A percentile compares a stretch with the other conserved stretches of the same genome.
Evolutionary conservation across 2,329 filamentous ascomycete genomes (phyloP).

Genomic region (Basipetospora chlamydospora): DNA sequence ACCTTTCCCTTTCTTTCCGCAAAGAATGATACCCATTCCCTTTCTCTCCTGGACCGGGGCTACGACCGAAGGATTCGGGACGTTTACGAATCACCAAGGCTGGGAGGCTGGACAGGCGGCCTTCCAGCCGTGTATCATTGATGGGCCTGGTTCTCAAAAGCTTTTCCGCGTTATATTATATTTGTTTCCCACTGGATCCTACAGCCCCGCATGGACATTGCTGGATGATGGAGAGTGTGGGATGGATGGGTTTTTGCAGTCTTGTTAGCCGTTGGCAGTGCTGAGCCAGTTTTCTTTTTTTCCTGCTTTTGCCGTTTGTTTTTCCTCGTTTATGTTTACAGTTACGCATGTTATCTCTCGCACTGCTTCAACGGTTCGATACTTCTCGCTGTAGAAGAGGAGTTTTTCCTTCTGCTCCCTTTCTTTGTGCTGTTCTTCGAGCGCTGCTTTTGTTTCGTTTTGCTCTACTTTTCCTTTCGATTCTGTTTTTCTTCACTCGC

Average conservation of each 20-base stretch:
- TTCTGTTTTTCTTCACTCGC: background rate
- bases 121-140: background rate
- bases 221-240: too few relatives aligned
- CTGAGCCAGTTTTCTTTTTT: background rate
- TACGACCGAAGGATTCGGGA: slow-evolving; percentile 2
- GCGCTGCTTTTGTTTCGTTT: background rate
- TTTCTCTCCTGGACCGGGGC: slow-evolving; percentile 2
- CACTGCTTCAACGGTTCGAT: background rate
- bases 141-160: slow-evolving; percentile 4
- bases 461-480: background rate
- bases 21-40: slow-evolving; percentile 1
- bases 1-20: background rate
- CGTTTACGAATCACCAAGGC: background rate
- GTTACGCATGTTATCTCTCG: too few relatives aligned
- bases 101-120: too few relatives aligned
- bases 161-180: background rate
- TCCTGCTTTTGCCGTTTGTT: background rate
- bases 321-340: too few relatives aligned
- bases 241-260: too few relatives aligned
- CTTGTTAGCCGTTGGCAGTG: background rate
- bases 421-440: background rate
- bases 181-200: background rate
- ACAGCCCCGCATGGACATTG: too few relatives aligned
- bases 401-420: background rate
- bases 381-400: slow-evolving; percentile 1